phyloP scores from a whole-genome alignment of 768 basidiomycete species.

The Chalciporus piperatus region DNA sequence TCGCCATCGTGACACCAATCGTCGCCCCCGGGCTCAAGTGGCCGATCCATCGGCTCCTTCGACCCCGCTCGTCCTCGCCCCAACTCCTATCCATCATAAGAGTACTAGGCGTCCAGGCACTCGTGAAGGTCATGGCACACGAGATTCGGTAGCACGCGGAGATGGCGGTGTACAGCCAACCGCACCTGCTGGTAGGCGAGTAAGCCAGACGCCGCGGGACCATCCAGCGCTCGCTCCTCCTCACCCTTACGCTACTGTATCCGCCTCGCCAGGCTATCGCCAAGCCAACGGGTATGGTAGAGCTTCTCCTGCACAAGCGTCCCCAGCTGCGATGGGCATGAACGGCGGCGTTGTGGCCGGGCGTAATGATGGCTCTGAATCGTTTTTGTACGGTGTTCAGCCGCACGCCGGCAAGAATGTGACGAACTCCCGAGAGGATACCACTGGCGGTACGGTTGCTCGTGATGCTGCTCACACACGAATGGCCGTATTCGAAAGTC shows the following conservation, averaged over 20 bases:
- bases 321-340: slow-evolving; percentile 34
- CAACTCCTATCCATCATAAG: slow-evolving; percentile 67
- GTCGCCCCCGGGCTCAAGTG: slow-evolving; percentile 45
- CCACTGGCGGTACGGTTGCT: slow-evolving; percentile 40
- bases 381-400: slow-evolving; percentile 62
- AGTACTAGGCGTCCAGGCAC: slow-evolving; percentile 46
- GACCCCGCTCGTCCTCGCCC: slow-evolving; percentile 61
- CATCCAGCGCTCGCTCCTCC: slow-evolving; percentile 46
- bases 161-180: slow-evolving; percentile 62
- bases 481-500: slow-evolving; percentile 70
- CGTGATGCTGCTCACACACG: slow-evolving; percentile 38
- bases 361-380: slow-evolving; percentile 59
- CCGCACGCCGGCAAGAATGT: slow-evolving; percentile 46
- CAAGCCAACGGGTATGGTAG: slow-evolving; percentile 51
- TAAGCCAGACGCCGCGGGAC: slow-evolving; percentile 61
- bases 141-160: slow-evolving; percentile 46
- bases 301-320: slow-evolving; percentile 44
- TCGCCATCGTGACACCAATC: slow-evolving; percentile 55
- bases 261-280: slow-evolving; percentile 57
- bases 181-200: slow-evolving; percentile 63
- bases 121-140: slow-evolving; percentile 44
- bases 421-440: slow-evolving; percentile 51
- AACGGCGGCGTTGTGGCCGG: slow-evolving; percentile 39
- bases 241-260: slow-evolving; percentile 73
- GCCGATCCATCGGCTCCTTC: slow-evolving; percentile 54